Evolutionary conservation across 345 rosid species (phyloP).

Genomic region (Salix udensis): DNA sequence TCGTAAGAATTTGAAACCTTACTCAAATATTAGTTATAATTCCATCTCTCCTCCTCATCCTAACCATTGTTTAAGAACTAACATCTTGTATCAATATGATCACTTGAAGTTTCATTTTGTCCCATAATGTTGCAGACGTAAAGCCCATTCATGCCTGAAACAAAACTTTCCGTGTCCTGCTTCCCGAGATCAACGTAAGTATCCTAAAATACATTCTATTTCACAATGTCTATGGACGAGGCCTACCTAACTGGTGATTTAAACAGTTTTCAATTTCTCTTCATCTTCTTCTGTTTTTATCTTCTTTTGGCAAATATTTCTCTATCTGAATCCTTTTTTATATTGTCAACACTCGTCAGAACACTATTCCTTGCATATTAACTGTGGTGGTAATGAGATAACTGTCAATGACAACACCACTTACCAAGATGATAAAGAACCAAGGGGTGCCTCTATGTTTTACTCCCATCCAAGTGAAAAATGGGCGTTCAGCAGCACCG

Average conservation of each 20-base stretch:
- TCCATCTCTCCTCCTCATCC: not conserved
- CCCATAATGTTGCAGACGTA: constrained; percentile 43
- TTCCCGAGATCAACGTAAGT: constrained; percentile 47
- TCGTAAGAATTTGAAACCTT: constrained; percentile 43
- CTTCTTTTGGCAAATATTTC: not conserved
- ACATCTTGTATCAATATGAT: not conserved
- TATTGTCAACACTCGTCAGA: constrained; percentile 29
- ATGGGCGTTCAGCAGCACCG: constrained; percentile 89
- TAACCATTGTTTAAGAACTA: not conserved
- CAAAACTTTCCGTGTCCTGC: constrained; percentile 59
- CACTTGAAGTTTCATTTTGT: constrained; percentile 3
- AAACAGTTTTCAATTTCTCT: not conserved
- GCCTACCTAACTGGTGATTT: not conserved
- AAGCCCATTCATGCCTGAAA: constrained; percentile 48
- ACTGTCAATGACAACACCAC: constrained; percentile 20
- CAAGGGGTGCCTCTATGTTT: constrained; percentile 75
- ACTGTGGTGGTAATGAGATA: constrained; percentile 71
- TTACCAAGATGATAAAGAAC: constrained; percentile 54
- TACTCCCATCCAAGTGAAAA: constrained; percentile 25
- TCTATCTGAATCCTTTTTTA: not conserved
- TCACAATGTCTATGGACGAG: too few relatives aligned
- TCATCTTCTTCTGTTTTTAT: not conserved
- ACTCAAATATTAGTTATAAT: not conserved
- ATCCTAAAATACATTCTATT: not conserved
- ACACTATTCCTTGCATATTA: constrained; percentile 51